A percentile compares a stretch with the other conserved stretches of the same genome.
Conservation (phyloP, 1,139 yeast genomes). For the Spencermartinsiella ligniputridi region DNA sequence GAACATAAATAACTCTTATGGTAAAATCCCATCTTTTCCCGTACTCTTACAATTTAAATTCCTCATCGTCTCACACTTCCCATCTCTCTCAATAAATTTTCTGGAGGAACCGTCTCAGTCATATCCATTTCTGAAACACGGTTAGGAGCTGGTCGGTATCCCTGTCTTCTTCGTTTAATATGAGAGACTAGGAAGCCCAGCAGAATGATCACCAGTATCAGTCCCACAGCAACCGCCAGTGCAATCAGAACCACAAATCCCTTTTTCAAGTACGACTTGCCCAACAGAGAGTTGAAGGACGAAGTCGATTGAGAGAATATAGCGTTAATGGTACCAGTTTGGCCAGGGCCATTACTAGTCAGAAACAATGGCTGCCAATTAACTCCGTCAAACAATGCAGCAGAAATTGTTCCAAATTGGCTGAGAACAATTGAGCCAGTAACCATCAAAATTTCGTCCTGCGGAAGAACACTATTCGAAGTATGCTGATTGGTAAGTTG, state of each 20-base stretch:
- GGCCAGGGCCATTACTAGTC: slow-evolving; percentile 31
- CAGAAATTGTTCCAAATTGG: slow-evolving; percentile 56
- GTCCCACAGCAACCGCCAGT: slow-evolving; percentile 80
- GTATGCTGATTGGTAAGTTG: slow-evolving; percentile 32
- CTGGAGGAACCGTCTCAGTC: slow-evolving; percentile 65
- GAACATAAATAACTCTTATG: not conserved
- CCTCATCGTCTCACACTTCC: slow-evolving; percentile 36
- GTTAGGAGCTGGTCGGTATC: slow-evolving; percentile 38
- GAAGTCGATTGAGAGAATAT: slow-evolving; percentile 22
- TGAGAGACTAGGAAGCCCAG: slow-evolving; percentile 55
- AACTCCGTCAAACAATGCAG: slow-evolving; percentile 66
- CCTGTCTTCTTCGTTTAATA: slow-evolving; percentile 44
- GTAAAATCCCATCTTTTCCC: not conserved
- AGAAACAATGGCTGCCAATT: slow-evolving; percentile 67
- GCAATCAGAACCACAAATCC: slow-evolving; percentile 89
- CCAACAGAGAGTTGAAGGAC: slow-evolving; percentile 19
- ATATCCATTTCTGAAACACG: slow-evolving; percentile 64
- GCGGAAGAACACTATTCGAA: slow-evolving; percentile 38
- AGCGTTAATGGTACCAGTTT: slow-evolving; percentile 27
- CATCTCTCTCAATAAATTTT: slow-evolving; percentile 56
- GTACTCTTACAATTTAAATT: not conserved
- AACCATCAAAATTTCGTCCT: slow-evolving; percentile 48
- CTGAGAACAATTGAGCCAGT: slow-evolving; percentile 56
- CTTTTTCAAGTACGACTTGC: slow-evolving; percentile 31
- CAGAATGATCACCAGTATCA: slow-evolving; percentile 63